phyloP scores from a whole-genome alignment of 208 protist genomes.

The Sergeia podlipaevii region DNA sequence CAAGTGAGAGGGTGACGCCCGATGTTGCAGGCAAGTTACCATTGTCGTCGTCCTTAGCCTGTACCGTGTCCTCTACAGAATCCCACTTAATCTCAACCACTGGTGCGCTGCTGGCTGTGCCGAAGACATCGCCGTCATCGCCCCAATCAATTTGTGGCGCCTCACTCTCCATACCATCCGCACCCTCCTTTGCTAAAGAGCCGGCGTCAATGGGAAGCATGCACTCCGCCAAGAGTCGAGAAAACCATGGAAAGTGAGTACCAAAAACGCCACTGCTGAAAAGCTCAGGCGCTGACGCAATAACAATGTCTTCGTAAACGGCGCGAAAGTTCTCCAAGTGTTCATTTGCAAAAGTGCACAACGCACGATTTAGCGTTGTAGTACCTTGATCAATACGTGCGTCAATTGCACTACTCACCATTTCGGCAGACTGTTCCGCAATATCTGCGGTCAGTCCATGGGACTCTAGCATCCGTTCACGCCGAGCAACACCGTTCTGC shows the following conservation, averaged over 20 bases:
- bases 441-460: conserved; percentile 24
- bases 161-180: neutral
- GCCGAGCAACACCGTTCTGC: conserved; percentile 27
- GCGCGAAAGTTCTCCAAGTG: conserved; percentile 25
- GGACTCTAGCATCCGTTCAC: conserved; percentile 20
- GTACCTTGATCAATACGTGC: conserved; percentile 23
- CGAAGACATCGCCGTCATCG: conserved; percentile 20
- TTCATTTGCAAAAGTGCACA: conserved; percentile 20
- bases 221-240: conserved; percentile 21
- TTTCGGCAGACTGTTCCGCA: neutral
- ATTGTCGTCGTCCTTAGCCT: conserved; percentile 10
- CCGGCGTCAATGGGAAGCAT: neutral
- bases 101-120: neutral
- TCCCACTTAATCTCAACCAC: conserved; percentile 29
- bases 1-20: conserved; percentile 31
- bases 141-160: conserved; percentile 70
- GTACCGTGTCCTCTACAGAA: conserved; percentile 16
- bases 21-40: conserved; percentile 13
- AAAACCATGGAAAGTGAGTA: conserved; percentile 59
- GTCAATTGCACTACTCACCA: conserved; percentile 26
- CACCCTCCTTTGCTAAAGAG: neutral
- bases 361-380: conserved; percentile 14
- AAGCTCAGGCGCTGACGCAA: conserved; percentile 22
- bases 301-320: conserved; percentile 30
- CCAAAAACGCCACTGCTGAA: conserved; percentile 30